Conservation (phyloP, 2,329 filamentous ascomycete species). For the Mycosphaerella sp. region DNA sequence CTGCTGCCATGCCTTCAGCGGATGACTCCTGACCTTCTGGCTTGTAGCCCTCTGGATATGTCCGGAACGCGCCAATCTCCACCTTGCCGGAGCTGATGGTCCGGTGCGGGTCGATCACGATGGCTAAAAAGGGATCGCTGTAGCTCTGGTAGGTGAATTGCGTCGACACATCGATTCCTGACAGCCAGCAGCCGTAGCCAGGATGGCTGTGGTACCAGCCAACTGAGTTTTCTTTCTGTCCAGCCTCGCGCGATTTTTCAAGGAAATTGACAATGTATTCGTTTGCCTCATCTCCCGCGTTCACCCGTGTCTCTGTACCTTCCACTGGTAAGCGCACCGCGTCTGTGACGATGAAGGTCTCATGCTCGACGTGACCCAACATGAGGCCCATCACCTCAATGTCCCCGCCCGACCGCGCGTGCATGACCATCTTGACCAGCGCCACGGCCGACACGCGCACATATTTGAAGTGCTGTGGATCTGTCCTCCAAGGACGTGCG, state of each 20-base stretch:
- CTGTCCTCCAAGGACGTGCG: conserved; percentile 65
- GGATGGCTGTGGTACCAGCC: conserved; percentile 99
- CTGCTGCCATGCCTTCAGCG: conserved; percentile 61
- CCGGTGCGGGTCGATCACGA: conserved; percentile 93
- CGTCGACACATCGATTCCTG: conserved; percentile 88
- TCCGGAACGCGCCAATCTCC: conserved; percentile 94
- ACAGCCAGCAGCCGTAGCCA: conserved; percentile 96
- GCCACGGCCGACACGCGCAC: conserved; percentile 92
- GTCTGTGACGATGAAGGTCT: conserved; percentile 87
- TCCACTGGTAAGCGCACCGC: conserved; percentile 91
- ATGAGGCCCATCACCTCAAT: conserved; percentile 98
- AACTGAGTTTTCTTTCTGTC: conserved; percentile 82
- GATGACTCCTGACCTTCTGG: conserved; percentile 37
- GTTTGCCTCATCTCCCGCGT: conserved; percentile 91
- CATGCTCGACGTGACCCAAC: conserved; percentile 84
- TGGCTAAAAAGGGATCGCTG: conserved; percentile 85
- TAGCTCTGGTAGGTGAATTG: conserved; percentile 79
- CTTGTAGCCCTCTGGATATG: conserved; percentile 71
- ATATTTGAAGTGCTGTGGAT: conserved; percentile 84
- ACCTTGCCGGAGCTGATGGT: conserved; percentile 93
- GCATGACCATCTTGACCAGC: conserved; percentile 98
- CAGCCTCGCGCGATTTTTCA: conserved; percentile 64
- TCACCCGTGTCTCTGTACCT: conserved; percentile 96
- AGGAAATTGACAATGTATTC: conserved; percentile 94
- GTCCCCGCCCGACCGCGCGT: conserved; percentile 86